These are phyloP conservation scores for Pyrus communis DNA, from an alignment of 306 rosid genomes.

Conservation along the genomic window DNA sequence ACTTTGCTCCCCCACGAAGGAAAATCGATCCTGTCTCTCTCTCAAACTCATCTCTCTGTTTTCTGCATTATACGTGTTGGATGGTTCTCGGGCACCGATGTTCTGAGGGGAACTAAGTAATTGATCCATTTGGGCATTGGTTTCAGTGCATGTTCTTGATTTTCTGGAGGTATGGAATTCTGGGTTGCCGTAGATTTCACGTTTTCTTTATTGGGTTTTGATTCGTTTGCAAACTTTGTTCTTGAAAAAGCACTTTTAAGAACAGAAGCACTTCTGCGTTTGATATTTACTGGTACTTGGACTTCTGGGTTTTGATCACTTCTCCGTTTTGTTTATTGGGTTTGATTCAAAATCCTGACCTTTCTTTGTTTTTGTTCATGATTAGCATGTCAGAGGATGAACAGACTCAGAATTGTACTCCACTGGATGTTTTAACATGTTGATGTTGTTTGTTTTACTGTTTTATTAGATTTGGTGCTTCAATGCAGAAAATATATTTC, in stretches of 20 bases:
- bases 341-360: background rate
- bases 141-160: constrained; percentile 2
- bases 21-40: constrained; percentile 37
- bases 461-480: constrained; percentile 1
- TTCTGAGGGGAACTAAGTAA: background rate
- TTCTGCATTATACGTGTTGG: constrained; percentile 12
- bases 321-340: constrained; percentile 3
- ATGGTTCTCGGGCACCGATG: constrained; percentile 4
- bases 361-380: background rate
- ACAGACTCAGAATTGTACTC: background rate
- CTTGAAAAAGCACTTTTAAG: background rate
- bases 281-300: background rate
- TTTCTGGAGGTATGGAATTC: constrained; percentile 14
- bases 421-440: background rate
- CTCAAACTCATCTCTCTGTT: constrained; percentile 2
- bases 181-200: constrained; percentile 20
- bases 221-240: constrained; percentile 2
- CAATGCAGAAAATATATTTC: background rate
- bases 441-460: constrained; percentile 4
- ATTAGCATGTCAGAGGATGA: background rate
- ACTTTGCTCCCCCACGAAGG: constrained; percentile 59
- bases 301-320: background rate
- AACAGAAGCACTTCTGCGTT: background rate
- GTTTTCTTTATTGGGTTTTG: constrained; percentile 14
- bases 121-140: background rate